phyloP scores from a whole-genome alignment of 2,329 filamentous ascomycete species.

The Kalaharituber pfeilii region DNA sequence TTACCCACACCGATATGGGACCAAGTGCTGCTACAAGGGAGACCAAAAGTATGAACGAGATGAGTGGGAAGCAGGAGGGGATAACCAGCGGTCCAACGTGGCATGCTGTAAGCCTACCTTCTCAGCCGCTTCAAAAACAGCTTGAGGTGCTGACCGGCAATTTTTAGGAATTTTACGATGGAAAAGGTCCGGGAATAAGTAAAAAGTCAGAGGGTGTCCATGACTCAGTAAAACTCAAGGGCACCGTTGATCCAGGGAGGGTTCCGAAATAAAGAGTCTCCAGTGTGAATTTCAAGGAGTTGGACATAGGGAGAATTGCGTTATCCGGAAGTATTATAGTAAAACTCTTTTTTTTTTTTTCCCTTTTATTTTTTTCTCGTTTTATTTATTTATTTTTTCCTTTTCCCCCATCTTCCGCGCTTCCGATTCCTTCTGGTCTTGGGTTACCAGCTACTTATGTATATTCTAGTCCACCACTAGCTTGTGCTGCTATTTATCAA shows the following conservation, averaged over 20 bases:
- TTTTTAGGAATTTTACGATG: constrained; percentile 27
- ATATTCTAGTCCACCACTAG: too few relatives aligned
- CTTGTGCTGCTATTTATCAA: too few relatives aligned
- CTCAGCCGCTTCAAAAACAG: background rate
- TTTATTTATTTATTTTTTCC: too few relatives aligned
- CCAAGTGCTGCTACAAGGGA: constrained; percentile 21
- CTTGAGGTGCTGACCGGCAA: background rate
- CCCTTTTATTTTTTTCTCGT: too few relatives aligned
- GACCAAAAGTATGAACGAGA: constrained; percentile 28
- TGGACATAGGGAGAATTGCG: too few relatives aligned
- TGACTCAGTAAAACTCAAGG: constrained; percentile 39
- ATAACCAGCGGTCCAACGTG: constrained; percentile 36
- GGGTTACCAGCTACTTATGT: too few relatives aligned
- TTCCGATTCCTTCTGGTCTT: too few relatives aligned
- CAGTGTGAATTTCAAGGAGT: too few relatives aligned
- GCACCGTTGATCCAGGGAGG: constrained; percentile 29
- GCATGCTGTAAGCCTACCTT: constrained; percentile 27
- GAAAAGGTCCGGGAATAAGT: constrained; percentile 31
- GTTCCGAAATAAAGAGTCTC: too few relatives aligned
- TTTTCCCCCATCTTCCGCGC: too few relatives aligned
- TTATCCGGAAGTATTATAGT: too few relatives aligned
- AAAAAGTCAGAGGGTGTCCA: constrained; percentile 40
- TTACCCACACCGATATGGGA: constrained; percentile 6
- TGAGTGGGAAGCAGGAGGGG: constrained; percentile 37
- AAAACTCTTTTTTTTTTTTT: too few relatives aligned